Evolutionary conservation across 2,329 filamentous ascomycete genomes (phyloP).

Genomic region (Sporothrix globosa): DNA sequence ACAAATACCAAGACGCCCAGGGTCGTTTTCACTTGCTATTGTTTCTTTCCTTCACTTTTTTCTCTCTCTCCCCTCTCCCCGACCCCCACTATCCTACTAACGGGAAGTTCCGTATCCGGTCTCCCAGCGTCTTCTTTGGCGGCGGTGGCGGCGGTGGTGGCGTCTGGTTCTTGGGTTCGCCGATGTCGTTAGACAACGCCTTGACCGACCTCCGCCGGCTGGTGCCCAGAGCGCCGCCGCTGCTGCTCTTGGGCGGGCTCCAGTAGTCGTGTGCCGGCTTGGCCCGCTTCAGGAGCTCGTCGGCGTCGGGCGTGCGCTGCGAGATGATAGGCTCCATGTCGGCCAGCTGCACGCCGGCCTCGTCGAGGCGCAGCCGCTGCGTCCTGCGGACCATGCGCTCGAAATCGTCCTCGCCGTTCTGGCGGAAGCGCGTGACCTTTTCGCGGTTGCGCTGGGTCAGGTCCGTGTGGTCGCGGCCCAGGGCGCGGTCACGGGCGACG

Average conservation of each 20-base stretch:
- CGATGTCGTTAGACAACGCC: slow-evolving; percentile 26
- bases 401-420: slow-evolving; percentile 67
- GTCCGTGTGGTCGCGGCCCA: slow-evolving; percentile 64
- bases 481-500: slow-evolving; percentile 65
- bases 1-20: slow-evolving; percentile 28
- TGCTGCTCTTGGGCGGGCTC: slow-evolving; percentile 18
- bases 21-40: background rate
- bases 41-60: background rate
- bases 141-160: background rate
- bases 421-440: slow-evolving; percentile 79
- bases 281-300: slow-evolving; percentile 33
- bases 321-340: slow-evolving; percentile 33
- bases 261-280: slow-evolving; percentile 21
- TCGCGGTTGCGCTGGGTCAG: slow-evolving; percentile 76
- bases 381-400: slow-evolving; percentile 63
- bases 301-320: slow-evolving; percentile 24
- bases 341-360: slow-evolving; percentile 35
- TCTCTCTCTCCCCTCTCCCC: background rate
- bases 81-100: background rate
- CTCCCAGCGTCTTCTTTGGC: background rate
- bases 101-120: background rate
- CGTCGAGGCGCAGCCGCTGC: slow-evolving; percentile 42
- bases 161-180: slow-evolving; percentile 28
- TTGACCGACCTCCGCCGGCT: background rate
- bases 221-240: background rate